phyloP scores from a whole-genome alignment of 129 eudicot species.

The Scalesia atractyloides region DNA sequence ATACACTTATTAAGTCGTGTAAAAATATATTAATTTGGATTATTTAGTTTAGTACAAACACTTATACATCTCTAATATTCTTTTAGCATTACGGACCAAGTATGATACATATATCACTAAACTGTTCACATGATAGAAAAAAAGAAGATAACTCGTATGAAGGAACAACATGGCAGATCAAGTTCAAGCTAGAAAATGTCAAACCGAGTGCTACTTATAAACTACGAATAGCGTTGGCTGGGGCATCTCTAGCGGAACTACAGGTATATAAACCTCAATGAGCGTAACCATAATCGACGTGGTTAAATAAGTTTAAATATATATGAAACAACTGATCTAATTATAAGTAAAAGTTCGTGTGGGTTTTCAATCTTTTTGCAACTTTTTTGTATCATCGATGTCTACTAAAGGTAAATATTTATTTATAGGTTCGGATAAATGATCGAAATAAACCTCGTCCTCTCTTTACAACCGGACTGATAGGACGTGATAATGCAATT shows the following conservation, averaged over 20 bases:
- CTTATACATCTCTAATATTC: neutral
- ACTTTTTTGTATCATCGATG: neutral
- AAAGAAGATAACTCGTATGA: slow-evolving; percentile 52
- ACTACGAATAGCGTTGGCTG: slow-evolving; percentile 76
- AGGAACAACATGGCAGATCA: slow-evolving; percentile 93
- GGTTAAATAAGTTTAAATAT: neutral
- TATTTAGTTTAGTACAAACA: no score
- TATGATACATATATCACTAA: neutral
- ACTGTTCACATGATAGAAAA: slow-evolving; percentile 37
- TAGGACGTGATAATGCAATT: slow-evolving; percentile 86
- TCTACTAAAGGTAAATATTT: neutral
- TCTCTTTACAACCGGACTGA: slow-evolving; percentile 69
- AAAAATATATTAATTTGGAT: no score
- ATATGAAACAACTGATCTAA: neutral
- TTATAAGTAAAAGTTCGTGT: neutral
- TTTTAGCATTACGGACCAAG: neutral
- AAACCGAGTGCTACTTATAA: slow-evolving; percentile 45
- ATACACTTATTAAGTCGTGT: no score
- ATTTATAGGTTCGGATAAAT: slow-evolving; percentile 69
- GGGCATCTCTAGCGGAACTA: slow-evolving; percentile 71
- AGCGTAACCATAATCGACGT: neutral
- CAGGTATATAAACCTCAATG: slow-evolving; percentile 47
- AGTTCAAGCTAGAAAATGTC: slow-evolving; percentile 57
- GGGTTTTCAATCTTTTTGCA: neutral
- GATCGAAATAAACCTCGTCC: slow-evolving; percentile 70